Conservation (phyloP, 768 basidiomycete species). For the Chalciporus chontae region DNA sequence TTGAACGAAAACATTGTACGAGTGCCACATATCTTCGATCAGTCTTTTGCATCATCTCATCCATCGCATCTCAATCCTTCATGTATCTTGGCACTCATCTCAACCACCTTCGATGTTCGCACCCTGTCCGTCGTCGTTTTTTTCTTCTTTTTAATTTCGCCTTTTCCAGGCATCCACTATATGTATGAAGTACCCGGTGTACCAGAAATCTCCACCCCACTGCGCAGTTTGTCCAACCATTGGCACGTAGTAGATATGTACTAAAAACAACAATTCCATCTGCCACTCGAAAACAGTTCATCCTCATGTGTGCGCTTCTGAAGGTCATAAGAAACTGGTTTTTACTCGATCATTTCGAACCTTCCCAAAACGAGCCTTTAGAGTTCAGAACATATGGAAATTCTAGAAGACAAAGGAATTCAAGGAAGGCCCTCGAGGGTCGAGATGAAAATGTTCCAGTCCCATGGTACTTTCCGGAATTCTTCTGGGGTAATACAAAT, state of each 20-base stretch:
- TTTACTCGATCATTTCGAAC: neutral
- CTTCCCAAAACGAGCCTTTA: neutral
- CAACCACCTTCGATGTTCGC: conserved; percentile 28
- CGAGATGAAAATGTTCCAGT: too few relatives aligned
- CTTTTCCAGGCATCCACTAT: conserved; percentile 18
- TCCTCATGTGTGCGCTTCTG: neutral
- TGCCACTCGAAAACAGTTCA: neutral
- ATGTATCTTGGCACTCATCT: conserved; percentile 21
- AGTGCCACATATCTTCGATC: conserved; percentile 9
- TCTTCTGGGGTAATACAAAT: too few relatives aligned
- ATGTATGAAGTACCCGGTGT: conserved; percentile 35
- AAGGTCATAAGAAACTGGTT: too few relatives aligned
- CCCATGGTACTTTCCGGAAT: too few relatives aligned
- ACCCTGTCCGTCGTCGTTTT: conserved; percentile 9
- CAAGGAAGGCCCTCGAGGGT: too few relatives aligned
- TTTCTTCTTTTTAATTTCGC: conserved; percentile 1
- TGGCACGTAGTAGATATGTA: neutral
- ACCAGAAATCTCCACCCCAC: conserved; percentile 22
- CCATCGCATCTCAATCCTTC: conserved; percentile 2
- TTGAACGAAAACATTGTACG: conserved; percentile 22
- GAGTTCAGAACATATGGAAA: neutral
- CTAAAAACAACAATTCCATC: conserved; percentile 5
- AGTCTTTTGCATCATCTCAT: conserved; percentile 8
- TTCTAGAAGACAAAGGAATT: neutral
- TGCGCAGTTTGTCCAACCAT: conserved; percentile 8